A percentile compares a stretch with the other conserved stretches of the same genome.
Evolutionary conservation across 163 green algal genomes (phyloP).

Genomic region (Scenedesmus sp.): DNA sequence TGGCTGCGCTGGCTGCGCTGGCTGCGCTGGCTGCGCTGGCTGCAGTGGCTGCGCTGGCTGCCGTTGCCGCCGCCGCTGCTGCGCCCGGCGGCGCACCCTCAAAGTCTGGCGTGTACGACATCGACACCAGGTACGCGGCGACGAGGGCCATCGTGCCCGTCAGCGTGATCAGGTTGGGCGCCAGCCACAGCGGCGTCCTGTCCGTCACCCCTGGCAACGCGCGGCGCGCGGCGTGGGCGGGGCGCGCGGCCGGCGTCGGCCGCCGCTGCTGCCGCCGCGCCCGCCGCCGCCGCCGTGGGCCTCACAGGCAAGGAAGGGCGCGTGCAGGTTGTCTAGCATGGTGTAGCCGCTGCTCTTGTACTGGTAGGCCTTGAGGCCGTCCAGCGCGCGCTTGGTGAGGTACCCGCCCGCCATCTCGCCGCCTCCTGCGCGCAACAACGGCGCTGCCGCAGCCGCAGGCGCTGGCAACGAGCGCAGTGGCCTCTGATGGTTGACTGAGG

Average conservation of each 20-base stretch:
- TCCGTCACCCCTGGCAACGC: conserved; percentile 58
- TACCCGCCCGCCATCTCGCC: too few species aligned
- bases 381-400: conserved; percentile 64
- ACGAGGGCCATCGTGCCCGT: conserved; percentile 78
- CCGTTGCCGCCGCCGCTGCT: neutral
- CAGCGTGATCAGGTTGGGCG: conserved; percentile 96
- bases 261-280: neutral
- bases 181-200: conserved; percentile 86
- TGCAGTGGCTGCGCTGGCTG: neutral
- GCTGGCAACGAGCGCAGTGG: too few species aligned
- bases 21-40: too few species aligned
- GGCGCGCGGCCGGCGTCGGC: neutral
- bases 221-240: neutral
- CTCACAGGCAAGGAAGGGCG: conserved; percentile 42
- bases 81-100: conserved; percentile 40
- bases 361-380: conserved; percentile 79
- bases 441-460: too few species aligned
- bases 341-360: conserved; percentile 84
- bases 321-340: conserved; percentile 76
- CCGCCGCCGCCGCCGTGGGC: neutral
- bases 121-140: conserved; percentile 64
- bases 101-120: conserved; percentile 73
- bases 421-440: too few species aligned
- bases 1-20: too few species aligned
- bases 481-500: too few species aligned